Evolutionary conservation across 768 basidiomycete species (phyloP).

Genomic region (Tylopilus subfusipes): DNA sequence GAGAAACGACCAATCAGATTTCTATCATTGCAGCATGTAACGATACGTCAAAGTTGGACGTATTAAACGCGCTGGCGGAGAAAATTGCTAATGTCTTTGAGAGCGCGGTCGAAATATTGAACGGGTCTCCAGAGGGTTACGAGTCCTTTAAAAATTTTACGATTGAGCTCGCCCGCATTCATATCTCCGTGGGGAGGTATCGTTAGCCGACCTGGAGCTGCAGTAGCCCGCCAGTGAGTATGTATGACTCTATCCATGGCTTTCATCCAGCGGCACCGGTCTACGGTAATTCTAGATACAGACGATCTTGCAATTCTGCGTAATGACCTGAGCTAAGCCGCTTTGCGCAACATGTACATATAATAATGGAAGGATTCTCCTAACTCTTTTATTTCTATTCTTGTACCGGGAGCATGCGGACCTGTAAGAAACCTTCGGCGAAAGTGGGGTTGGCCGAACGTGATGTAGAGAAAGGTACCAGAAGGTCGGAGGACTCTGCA

Average conservation of each 20-base stretch:
- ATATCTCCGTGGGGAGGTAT: slow-evolving; percentile 15
- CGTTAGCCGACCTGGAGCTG: slow-evolving; percentile 11
- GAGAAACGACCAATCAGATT: slow-evolving; percentile 32
- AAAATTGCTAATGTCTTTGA: slow-evolving; percentile 19
- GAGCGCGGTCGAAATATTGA: slow-evolving; percentile 18
- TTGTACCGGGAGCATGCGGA: slow-evolving; percentile 44
- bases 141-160: slow-evolving; percentile 3
- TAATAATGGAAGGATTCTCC: slow-evolving; percentile 86
- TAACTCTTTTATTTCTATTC: slow-evolving; percentile 62
- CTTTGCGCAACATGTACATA: slow-evolving; percentile 59
- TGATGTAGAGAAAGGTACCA: slow-evolving; percentile 73
- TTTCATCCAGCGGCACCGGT: background rate
- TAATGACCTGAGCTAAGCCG: slow-evolving; percentile 3
- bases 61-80: slow-evolving; percentile 22
- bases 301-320: no score
- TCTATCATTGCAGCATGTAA: slow-evolving; percentile 26
- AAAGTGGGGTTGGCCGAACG: slow-evolving; percentile 90
- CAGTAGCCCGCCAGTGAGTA: background rate
- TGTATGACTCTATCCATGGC: background rate
- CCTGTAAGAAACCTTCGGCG: slow-evolving; percentile 61
- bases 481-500: slow-evolving; percentile 58
- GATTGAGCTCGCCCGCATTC: slow-evolving; percentile 17
- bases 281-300: background rate
- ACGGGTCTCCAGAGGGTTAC: background rate
- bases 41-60: slow-evolving; percentile 23